Conservation (phyloP, 495 filamentous ascomycete genomes). For the Thozetella sp. region DNA sequence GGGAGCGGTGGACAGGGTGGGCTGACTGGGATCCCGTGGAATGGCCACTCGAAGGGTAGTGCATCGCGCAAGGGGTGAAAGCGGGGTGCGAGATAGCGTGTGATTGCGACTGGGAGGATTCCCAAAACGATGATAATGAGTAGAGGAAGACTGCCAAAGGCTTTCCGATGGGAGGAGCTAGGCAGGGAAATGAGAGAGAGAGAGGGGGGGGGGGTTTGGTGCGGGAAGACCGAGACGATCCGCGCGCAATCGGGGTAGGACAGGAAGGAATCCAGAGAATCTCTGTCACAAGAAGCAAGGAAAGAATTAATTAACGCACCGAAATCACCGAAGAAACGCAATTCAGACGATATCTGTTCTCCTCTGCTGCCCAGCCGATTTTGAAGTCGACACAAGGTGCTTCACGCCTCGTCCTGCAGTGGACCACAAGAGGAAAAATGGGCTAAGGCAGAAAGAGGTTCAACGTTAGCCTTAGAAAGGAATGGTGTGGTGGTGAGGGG, state of each 20-base stretch:
- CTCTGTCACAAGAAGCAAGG: background rate
- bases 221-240: background rate
- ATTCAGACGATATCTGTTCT: background rate
- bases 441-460: background rate
- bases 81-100: conserved; percentile 35
- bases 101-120: conserved; percentile 35
- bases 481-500: background rate
- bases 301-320: background rate
- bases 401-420: background rate
- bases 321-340: background rate
- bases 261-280: no score
- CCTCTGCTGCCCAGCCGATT: background rate
- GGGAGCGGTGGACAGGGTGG: conserved; percentile 4
- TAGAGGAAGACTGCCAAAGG: background rate
- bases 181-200: background rate
- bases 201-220: background rate
- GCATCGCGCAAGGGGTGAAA: conserved; percentile 22
- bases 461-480: conserved; percentile 1
- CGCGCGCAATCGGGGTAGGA: no score
- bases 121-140: conserved; percentile 18
- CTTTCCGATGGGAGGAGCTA: conserved; percentile 1
- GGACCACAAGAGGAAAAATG: background rate
- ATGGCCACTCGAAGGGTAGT: conserved; percentile 21
- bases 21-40: conserved; percentile 19
- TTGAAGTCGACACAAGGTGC: background rate